Evolutionary conservation across 345 rosid genomes (phyloP), one percentile per base, ranked within the genome.

Genomic region (Murraya paniculata): DNA sequence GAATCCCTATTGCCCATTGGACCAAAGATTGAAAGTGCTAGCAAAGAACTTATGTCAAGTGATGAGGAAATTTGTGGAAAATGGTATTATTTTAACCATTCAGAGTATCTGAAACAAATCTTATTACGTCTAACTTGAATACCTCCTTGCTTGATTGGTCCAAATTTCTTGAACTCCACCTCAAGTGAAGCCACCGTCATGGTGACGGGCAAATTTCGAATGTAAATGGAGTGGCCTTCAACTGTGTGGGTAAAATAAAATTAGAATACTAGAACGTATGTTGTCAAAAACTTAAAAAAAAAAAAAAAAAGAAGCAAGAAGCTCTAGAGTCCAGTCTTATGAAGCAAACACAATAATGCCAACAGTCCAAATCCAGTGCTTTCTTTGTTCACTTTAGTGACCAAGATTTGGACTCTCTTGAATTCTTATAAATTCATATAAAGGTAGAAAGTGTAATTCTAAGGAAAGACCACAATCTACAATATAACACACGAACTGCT

Each of bases 81-180:
- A 58, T 53, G 7, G 13, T 5, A 50, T 6, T 4, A 21, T 7
- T 68, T 33, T 71, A 31, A n/a, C 14, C 64, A 72, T 72, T 67
- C 64, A 60, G 61, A 35, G 74, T 16, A n/a, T 48, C 64, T 18
- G 45, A 66, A 78, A 77, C 86, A 76, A 69, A 93, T 95, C 97
- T 90, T 91, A 59, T 85, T 83, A 79, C 90, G 88, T 85, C 92
- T 79, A 78, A 93, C 91, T 91, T 93, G 97, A 77, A 89, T 83
- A 33, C 93, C 97, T 18, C 79, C 90, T 13, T 53, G 83, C 87
- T 87, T 93, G 78, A 93, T 88, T 62, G 91, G 89, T 77, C 97
- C 97, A 82, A 93, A 93, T 72, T 66, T 90, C 84, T 85, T 87
- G 77, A 93, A 91, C 41, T 85, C 86, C 65, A 79, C 85, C 70